phyloP scores from a whole-genome alignment of 805 yeast genomes.

The Metschnikowia shivogae region DNA sequence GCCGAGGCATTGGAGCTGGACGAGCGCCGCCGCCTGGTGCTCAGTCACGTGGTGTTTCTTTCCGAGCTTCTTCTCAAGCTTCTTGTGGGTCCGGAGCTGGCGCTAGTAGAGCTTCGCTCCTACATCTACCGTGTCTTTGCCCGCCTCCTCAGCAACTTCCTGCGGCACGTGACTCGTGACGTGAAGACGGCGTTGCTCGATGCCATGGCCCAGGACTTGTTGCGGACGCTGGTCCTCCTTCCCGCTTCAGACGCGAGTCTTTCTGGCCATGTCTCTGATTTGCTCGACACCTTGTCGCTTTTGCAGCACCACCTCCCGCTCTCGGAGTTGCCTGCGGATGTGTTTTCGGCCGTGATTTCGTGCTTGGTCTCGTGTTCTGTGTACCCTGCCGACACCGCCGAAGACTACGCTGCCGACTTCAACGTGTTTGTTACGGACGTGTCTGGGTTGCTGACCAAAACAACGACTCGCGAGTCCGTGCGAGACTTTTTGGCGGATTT shows the following conservation, averaged over 20 bases:
- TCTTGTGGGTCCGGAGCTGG: slow-evolving; percentile 6
- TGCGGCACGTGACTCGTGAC: slow-evolving; percentile 20
- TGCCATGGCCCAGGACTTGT: slow-evolving; percentile 23
- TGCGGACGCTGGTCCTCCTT: slow-evolving; percentile 6
- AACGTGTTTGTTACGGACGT: slow-evolving; percentile 71
- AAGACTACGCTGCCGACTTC: slow-evolving; percentile 55
- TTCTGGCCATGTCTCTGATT: slow-evolving; percentile 21
- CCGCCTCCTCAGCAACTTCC: slow-evolving; percentile 26
- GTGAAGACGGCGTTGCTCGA: slow-evolving; percentile 15
- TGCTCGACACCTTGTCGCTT: slow-evolving; percentile 29
- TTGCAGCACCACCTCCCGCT: slow-evolving; percentile 24
- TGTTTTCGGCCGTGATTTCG: slow-evolving; percentile 13
- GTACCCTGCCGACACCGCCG: slow-evolving; percentile 40
- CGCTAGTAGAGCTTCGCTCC: slow-evolving; percentile 24
- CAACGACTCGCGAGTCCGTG: slow-evolving; percentile 56
- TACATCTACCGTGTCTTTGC: slow-evolving; percentile 26
- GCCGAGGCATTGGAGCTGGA: slow-evolving; percentile 43
- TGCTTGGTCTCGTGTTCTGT: slow-evolving; percentile 36
- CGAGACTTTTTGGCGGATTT: slow-evolving; percentile 53
- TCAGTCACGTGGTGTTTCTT: slow-evolving; percentile 20
- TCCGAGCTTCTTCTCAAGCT: slow-evolving; percentile 5
- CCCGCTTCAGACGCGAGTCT: not conserved
- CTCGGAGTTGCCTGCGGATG: slow-evolving; percentile 16
- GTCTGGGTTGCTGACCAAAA: slow-evolving; percentile 55
- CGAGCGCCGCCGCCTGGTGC: slow-evolving; percentile 34